A percentile compares a stretch with the other conserved stretches of the same genome.
Evolutionary conservation across 352 stramenopile genomes (phyloP).

Genomic region (Blastocystis sp.): DNA sequence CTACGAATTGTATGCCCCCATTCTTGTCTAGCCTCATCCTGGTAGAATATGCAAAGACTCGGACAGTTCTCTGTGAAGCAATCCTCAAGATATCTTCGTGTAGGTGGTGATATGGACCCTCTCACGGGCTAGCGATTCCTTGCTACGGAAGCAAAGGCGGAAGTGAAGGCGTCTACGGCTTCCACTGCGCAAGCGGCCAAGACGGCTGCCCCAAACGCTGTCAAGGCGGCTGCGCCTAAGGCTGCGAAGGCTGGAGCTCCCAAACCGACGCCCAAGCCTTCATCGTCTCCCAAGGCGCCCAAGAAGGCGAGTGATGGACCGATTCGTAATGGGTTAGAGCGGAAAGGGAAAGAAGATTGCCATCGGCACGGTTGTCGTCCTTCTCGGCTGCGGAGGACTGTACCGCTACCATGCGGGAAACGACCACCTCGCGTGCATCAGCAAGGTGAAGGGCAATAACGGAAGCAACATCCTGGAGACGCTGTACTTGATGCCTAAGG

Average conservation of each 20-base stretch:
- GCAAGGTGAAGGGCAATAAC: constrained; percentile 18
- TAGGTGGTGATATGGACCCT: neutral
- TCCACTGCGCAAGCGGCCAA: neutral
- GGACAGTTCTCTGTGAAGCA: neutral
- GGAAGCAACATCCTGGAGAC: constrained; percentile 31
- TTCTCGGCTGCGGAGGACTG: constrained; percentile 9
- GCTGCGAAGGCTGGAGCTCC: neutral
- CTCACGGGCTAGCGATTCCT: constrained; percentile 8
- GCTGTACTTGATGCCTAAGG: constrained; percentile 54
- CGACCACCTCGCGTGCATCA: constrained; percentile 62
- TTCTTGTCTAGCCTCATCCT: too few species aligned
- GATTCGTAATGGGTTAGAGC: constrained; percentile 11
- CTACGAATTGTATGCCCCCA: too few species aligned
- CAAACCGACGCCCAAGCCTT: neutral
- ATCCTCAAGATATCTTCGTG: constrained; percentile 18
- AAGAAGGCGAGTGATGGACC: neutral
- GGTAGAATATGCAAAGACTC: constrained; percentile 54
- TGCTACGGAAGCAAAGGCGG: constrained; percentile 35
- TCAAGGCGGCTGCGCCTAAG: neutral
- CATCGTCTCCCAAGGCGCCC: constrained; percentile 11
- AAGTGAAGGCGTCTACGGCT: neutral
- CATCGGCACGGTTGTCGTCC: neutral
- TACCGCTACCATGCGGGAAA: constrained; percentile 33
- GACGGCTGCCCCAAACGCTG: constrained; percentile 24
- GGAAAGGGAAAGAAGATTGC: constrained; percentile 25